Base-by-base conservation (phyloP, 805 yeast genomes). In the Candida michaelii region DNA sequence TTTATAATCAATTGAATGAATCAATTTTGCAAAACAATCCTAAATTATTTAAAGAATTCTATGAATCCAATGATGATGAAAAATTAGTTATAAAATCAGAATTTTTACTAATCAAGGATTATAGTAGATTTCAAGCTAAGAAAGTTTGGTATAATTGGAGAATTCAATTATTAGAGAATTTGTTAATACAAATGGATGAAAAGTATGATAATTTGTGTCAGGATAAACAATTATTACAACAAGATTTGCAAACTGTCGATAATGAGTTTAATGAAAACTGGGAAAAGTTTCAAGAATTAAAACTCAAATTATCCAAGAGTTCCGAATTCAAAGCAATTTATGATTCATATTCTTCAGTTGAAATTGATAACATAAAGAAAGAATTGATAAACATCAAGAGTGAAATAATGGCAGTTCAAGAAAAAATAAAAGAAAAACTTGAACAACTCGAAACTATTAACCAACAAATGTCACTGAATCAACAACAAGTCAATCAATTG, bases 111-210 rank as follows among this genome's bases (percentile, higher is more conserved):
- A 61, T 81, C 32, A 78, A 79, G 52, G 74, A 69, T 23, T 74
- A 61, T 45, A 69, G 85, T 0, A 65, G 79, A 23, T 64, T 71
- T 23, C 77, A 76, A 51, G 78, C 86, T 0, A 69, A 66, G 44
- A 71, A 69, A 29, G 74, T 74, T 0, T 82, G 87, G 86, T 77
- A 76, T 49, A 74, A 72, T 38, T 82, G 88, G 89, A 62, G 86
- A 46, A 55, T 65, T 10, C 77, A 77, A 46, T 69, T 80, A 36
- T 53, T 76, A 5, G 62, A 65, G 17, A 80, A 77, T 30, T 62
- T 81, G 12, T 52, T 72, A 24, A 56, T 50, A 13, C 66, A 66
- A 30, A 48, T 69, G 15, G 47, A 55, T 21, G 40, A 43, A 14
- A 46, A 32, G 16, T 38, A 36, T 37, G 39, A 36, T 12, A 25